Evolutionary conservation across 2,329 filamentous ascomycete genomes (phyloP), one percentile per base, ranked within the genome.

Genomic region (Apiospora sp.): DNA sequence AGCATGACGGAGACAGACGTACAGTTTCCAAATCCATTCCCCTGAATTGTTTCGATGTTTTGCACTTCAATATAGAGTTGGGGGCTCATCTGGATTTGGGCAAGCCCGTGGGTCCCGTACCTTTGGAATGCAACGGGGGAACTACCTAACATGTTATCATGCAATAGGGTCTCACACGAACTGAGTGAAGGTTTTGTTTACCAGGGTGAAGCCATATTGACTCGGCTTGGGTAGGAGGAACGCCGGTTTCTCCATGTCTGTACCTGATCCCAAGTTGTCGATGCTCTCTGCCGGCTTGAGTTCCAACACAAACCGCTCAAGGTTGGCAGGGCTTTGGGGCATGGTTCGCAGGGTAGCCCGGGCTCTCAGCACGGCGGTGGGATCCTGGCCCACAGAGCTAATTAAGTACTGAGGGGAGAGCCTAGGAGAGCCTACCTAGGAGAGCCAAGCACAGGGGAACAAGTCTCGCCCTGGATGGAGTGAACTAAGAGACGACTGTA

Each of bases 31-130:
- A 64, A 64, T 64, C 34, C n/a, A 30, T 64, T n/a, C 58, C 58
- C 58, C 58, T 64, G 58, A 64, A 41, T n/a, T 64, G 34, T 64
- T 64, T 64, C 58, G 58, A n/a, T 64, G 58, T 64, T 64, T 64
- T 41, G 8, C 41, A 64, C 58, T 64, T 64, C 58, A n/a, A 64
- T n/a, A 64, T 64, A 64, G 58, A 41, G 58, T 64, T 64, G 34
- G 58, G 58, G 34, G n/a, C 49, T 51, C 49, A 51, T 51, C 49
- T 51, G 49, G 49, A 51, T n/a, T 51, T 27, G 49, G 10, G 49
- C n/a, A 30, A 64, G 58, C 58, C 58, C 58, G 34, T 64, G 58
- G 58, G 58, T 24, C 58, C 58, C 34, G 8, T 37, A 41, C 34
- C 58, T 64, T 41, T 22, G 58, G 58, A 64, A 64, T 64, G 58